Conservation (phyloP, 495 filamentous ascomycete species). For the Penicillium herquei region DNA sequence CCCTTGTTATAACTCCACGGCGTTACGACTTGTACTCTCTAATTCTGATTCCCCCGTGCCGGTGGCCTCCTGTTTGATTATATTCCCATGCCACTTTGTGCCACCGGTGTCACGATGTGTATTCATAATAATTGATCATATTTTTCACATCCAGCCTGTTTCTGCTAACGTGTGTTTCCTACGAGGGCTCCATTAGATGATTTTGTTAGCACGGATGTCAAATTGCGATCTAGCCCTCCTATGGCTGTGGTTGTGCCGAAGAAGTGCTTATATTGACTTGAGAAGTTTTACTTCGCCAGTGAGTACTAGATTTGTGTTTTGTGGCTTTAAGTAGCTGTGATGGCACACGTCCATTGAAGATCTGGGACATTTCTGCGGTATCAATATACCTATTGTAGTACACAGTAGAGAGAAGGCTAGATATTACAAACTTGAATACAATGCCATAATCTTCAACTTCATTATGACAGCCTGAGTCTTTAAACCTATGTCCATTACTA, state of each 20-base stretch:
- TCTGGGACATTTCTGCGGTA: slow-evolving; percentile 36
- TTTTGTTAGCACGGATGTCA: slow-evolving; percentile 88
- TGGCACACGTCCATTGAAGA: slow-evolving; percentile 54
- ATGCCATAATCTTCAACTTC: too few relatives aligned
- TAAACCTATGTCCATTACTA: too few relatives aligned
- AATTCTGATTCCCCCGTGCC: slow-evolving; percentile 31
- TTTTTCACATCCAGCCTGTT: slow-evolving; percentile 2
- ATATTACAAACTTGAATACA: too few relatives aligned
- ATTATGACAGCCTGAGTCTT: too few relatives aligned
- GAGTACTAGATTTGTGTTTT: slow-evolving; percentile 53
- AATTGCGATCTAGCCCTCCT: slow-evolving; percentile 85
- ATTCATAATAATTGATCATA: slow-evolving; percentile 36
- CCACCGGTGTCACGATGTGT: slow-evolving; percentile 26
- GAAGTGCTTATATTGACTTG: slow-evolving; percentile 63
- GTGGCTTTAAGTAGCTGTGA: slow-evolving; percentile 28
- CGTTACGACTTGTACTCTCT: slow-evolving; percentile 30
- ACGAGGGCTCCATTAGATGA: too few relatives aligned
- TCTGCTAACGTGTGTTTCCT: background rate
- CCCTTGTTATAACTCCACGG: slow-evolving; percentile 21
- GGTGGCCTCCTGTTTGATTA: slow-evolving; percentile 33
- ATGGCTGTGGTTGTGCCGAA: slow-evolving; percentile 96
- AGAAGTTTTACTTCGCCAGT: slow-evolving; percentile 32
- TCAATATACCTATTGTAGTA: background rate
- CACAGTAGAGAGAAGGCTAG: too few relatives aligned
- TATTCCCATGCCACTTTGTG: slow-evolving; percentile 12